Evolutionary conservation across 2,329 filamentous ascomycete genomes (phyloP).

Genomic region (Bipolaris sorokiniana): DNA sequence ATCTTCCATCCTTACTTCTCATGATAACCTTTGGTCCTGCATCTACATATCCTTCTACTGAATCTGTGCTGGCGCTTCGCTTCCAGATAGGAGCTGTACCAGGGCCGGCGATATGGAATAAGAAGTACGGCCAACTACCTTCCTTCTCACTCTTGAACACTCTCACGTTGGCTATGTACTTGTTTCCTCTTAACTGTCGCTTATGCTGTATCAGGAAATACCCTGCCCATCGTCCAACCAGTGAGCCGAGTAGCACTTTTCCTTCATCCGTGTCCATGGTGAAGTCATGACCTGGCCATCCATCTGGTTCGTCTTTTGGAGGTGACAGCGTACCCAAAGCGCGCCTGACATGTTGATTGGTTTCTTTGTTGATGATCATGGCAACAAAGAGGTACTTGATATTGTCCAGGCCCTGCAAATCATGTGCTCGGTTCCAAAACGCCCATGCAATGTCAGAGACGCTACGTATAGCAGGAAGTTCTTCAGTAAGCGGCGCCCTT

Average conservation of each 20-base stretch:
- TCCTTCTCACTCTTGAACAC: slow-evolving; percentile 20
- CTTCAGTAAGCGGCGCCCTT: slow-evolving; percentile 5
- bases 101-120: slow-evolving; percentile 15
- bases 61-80: no score
- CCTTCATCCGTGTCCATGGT: slow-evolving; percentile 23
- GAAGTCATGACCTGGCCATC: slow-evolving; percentile 29
- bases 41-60: not conserved
- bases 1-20: slow-evolving; percentile 4
- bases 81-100: not conserved
- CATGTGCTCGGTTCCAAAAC: slow-evolving; percentile 21
- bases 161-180: slow-evolving; percentile 17
- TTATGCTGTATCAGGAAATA: slow-evolving; percentile 26
- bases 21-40: not conserved
- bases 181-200: slow-evolving; percentile 17
- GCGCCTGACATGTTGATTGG: slow-evolving; percentile 19
- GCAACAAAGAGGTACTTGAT: slow-evolving; percentile 27
- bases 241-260: slow-evolving; percentile 22
- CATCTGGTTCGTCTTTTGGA: slow-evolving; percentile 5
- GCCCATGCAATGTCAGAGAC: slow-evolving; percentile 32
- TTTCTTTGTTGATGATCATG: slow-evolving; percentile 21
- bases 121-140: slow-evolving; percentile 18
- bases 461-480: slow-evolving; percentile 25
- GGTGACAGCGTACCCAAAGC: slow-evolving; percentile 12
- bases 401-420: slow-evolving; percentile 8
- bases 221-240: slow-evolving; percentile 22